Percentiles rank a stretch among this genome's conserved stretches.
phyloP scores from a whole-genome alignment of 2,329 filamentous ascomycete genomes.

The Scytalidium sp. region DNA sequence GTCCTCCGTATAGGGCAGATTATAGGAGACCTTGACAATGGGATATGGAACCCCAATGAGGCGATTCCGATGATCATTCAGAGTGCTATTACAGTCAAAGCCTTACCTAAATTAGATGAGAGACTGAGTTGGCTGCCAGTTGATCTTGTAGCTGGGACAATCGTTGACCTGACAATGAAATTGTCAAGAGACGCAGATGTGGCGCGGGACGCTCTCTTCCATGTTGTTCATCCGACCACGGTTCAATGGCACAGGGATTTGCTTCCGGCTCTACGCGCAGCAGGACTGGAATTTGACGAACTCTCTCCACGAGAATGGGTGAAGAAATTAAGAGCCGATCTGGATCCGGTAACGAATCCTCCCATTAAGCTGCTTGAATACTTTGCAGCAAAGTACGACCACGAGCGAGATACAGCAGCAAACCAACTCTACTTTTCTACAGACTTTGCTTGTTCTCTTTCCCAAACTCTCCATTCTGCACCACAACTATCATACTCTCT shows the following conservation, averaged over 20 bases:
- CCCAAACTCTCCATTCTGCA: too few relatives aligned
- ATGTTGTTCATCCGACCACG: not conserved
- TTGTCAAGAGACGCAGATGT: not conserved
- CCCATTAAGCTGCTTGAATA: not conserved
- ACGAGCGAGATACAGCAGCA: too few relatives aligned
- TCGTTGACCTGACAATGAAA: not conserved
- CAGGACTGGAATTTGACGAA: not conserved
- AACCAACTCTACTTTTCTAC: too few relatives aligned
- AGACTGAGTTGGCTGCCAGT: conserved; percentile 5
- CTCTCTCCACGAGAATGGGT: not conserved
- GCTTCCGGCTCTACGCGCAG: not conserved
- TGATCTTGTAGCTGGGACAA: not conserved
- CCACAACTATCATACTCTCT: too few relatives aligned
- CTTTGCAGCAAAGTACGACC: too few relatives aligned
- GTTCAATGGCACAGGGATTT: not conserved
- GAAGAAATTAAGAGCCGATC: not conserved
- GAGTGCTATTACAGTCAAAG: conserved; percentile 26
- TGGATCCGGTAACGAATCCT: not conserved
- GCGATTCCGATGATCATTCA: not conserved
- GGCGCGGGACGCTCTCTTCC: not conserved
- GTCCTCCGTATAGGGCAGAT: conserved; percentile 49
- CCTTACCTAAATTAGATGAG: conserved; percentile 43
- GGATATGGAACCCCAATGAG: not conserved
- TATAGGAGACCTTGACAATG: conserved; percentile 20
- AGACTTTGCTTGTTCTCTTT: too few relatives aligned